Evolutionary conservation across 768 basidiomycete genomes (phyloP), one percentile per base, ranked within the genome.

Genomic region (Leccinum aurantiacum): DNA sequence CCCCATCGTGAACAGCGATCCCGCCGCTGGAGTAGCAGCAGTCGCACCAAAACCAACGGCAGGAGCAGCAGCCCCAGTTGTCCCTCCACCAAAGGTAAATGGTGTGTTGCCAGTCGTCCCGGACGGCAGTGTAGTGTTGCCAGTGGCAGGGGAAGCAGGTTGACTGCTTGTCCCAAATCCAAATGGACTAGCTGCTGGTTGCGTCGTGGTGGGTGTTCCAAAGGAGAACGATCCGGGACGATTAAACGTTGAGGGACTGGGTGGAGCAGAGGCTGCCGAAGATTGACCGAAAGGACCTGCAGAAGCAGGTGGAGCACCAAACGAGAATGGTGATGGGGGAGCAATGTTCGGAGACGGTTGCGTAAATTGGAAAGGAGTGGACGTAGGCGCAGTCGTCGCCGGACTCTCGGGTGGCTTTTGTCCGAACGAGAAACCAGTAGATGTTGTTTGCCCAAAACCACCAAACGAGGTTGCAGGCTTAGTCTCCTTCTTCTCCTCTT

Each of bases 201-300:
- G 77, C 15, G 81, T 65, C 35, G 78, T 64, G 4, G 79, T 58
- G 7, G 80, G 68, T 22, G 76, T 62, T 19, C 77, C 79, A 66
- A 86, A 86, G 24, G 76, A 53, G 65, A 86, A 86, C 1, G 80
- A 69, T 4, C 76, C 58, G 50, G 73, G 66, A 7, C 83, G 81
- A 62, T 75, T 78, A 61, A 85, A 86, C 4, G 83, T 81, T 33
- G 84, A 85, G 13, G 85, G 85, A 59, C 84, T 87, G 44, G 76
- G 77, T 29, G 84, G 85, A 24, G 83, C 77, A 48, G 85, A 86
- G 15, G 73, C 71, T 17, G 71, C 55, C 22, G 75, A 71, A 22
- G 75, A 46, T 54, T 80, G 77, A 27, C 78, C 78, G 63, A 85
- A 86, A 10, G 78, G 72, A 64, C 72, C 59, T 55, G 69, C 70